Evolutionary conservation across 768 basidiomycete genomes (phyloP).

Genomic region (Tephrocybe sp.): DNA sequence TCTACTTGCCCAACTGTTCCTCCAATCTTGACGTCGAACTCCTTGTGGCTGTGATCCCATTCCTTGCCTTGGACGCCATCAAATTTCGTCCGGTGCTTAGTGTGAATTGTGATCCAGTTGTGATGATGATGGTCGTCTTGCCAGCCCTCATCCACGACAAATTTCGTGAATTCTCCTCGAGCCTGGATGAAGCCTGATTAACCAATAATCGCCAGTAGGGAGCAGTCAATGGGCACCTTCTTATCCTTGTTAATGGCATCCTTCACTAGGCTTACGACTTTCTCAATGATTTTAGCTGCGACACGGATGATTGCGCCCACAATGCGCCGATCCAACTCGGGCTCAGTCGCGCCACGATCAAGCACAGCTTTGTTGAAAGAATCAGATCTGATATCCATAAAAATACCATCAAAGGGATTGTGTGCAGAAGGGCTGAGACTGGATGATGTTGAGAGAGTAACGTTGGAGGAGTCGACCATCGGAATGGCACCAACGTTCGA

Average conservation of each 20-base stretch:
- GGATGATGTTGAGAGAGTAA: not conserved
- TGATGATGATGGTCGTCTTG: constrained; percentile 4
- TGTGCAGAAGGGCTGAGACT: not conserved
- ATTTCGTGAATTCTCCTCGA: constrained; percentile 9
- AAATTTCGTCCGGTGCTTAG: constrained; percentile 19
- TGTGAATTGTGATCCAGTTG: constrained; percentile 23
- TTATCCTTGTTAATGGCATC: constrained; percentile 12
- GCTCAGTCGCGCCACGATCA: not conserved
- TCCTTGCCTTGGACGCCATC: constrained; percentile 21
- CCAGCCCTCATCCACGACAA: constrained; percentile 8
- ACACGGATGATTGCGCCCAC: constrained; percentile 4
- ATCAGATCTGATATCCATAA: constrained; percentile 1
- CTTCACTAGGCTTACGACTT: constrained; percentile 4
- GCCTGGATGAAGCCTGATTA: not conserved
- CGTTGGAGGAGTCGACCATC: constrained; percentile 2
- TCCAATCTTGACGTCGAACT: constrained; percentile 18
- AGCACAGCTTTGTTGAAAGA: constrained; percentile 3
- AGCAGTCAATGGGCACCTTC: not conserved
- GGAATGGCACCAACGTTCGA: constrained; percentile 4
- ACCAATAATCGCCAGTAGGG: not conserved
- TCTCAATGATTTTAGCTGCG: constrained; percentile 6
- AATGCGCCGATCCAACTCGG: constrained; percentile 9
- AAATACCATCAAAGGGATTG: constrained; percentile 12
- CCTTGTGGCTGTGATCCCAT: constrained; percentile 25
- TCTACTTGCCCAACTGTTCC: constrained; percentile 17